Evolutionary conservation across 345 rosid species (phyloP).

Genomic region (Ailanthus altissimus): DNA sequence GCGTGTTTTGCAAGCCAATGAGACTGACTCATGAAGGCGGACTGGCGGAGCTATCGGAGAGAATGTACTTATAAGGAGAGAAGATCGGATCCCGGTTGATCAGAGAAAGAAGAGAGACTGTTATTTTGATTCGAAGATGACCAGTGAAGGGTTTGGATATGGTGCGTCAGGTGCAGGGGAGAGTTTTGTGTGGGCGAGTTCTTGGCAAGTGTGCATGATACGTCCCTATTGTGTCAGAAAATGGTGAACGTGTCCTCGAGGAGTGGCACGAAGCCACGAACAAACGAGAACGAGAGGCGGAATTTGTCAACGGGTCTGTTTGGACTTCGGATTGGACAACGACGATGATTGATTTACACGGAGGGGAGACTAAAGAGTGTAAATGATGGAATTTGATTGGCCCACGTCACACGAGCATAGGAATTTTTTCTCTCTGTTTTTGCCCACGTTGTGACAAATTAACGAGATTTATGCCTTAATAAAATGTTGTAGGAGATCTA

Average conservation of each 20-base stretch:
- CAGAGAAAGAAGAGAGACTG: conserved; percentile 29
- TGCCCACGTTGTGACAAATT: background rate
- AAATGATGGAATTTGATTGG: background rate
- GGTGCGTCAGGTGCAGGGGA: conserved; percentile 33
- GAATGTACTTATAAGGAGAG: conserved; percentile 21
- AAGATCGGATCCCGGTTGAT: conserved; percentile 78
- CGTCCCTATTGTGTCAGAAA: conserved; percentile 29
- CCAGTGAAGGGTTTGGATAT: conserved; percentile 28
- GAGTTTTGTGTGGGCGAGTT: background rate
- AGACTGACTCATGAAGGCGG: conserved; percentile 33
- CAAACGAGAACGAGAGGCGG: background rate
- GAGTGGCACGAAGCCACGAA: background rate
- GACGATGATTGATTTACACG: background rate
- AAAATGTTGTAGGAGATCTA: background rate
- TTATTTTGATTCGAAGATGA: conserved; percentile 36
- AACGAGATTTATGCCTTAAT: background rate
- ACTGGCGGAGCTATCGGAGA: conserved; percentile 27
- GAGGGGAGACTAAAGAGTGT: no score
- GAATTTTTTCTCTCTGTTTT: no score
- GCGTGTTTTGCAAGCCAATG: conserved; percentile 23
- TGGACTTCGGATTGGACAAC: background rate
- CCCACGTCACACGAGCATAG: background rate
- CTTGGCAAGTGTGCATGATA: conserved; percentile 28
- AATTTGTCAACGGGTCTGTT: conserved; percentile 13
- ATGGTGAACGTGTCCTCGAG: conserved; percentile 26